phyloP scores from a whole-genome alignment of 2,329 filamentous ascomycete species.

The Lachnum nothofagi region DNA sequence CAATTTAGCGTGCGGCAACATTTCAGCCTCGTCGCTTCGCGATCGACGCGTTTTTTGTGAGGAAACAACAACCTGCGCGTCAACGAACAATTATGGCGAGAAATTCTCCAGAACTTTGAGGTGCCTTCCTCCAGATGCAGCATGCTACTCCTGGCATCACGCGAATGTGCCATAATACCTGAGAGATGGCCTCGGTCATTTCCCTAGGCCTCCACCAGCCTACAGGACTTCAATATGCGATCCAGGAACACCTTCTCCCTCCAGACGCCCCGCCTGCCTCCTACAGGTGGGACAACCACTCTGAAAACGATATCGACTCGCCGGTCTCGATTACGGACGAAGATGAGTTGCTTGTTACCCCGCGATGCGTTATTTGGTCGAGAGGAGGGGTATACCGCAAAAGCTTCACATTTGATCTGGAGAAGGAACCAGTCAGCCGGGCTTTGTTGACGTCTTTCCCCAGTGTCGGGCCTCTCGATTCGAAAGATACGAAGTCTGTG shows the following conservation, averaged over 20 bases:
- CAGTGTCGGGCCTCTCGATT: conserved; percentile 34
- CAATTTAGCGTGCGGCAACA: conserved; percentile 6
- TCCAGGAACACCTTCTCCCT: conserved; percentile 72
- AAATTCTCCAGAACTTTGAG: background rate
- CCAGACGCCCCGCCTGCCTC: conserved; percentile 57
- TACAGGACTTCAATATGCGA: conserved; percentile 73
- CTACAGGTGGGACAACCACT: conserved; percentile 71
- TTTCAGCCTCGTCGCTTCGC: conserved; percentile 14
- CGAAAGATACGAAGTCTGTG: conserved; percentile 18
- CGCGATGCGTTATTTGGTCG: conserved; percentile 62
- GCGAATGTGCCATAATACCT: background rate
- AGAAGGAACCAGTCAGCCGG: conserved; percentile 81
- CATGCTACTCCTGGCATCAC: background rate
- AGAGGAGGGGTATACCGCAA: conserved; percentile 79
- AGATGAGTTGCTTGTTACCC: conserved; percentile 31
- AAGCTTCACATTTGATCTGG: conserved; percentile 77
- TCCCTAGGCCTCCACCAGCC: conserved; percentile 90
- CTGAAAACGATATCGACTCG: conserved; percentile 37
- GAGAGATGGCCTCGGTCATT: conserved; percentile 77
- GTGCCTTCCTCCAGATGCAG: background rate
- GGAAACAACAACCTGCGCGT: conserved; percentile 8
- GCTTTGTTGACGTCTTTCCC: conserved; percentile 79
- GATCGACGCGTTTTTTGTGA: conserved; percentile 3
- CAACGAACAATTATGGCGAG: background rate
- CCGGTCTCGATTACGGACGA: conserved; percentile 24